Base-by-base conservation (phyloP, 352 stramenopile species). In the Phytopythium helicoides region DNA sequence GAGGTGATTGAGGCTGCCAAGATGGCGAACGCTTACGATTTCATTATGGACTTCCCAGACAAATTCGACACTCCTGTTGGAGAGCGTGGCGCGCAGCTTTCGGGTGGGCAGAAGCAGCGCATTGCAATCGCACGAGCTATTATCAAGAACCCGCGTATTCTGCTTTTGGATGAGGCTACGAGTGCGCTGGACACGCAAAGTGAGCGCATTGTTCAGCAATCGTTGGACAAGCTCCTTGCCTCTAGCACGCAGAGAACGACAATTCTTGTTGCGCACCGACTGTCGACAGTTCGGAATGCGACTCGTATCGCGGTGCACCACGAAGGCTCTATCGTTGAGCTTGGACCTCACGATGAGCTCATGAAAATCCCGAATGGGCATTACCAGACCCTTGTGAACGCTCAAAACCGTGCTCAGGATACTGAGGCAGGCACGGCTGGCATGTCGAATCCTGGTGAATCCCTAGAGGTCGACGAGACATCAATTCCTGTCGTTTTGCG, bases 291-390 rank as follows among this genome's bases (percentile, higher is more conserved):
- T 53, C 86, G 93, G 53, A 83, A 97, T 68, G 96, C 92, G 45
- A 84, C 98, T 60, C 75, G 85, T 34, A 99, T 99, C 51, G 84
- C 94, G n/a, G 96, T 99, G 14, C 73, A 99, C 52, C 70, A 94
- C 16, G 67, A 87, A 16, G 96, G 96, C 6, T 58, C 56, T 21
- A 90, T 99, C n/a, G 80, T 96, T 5, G 95, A 99, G 64, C 60
- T 87, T 11, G 96, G 96, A 6, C 96, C 83, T 9, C 96, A 99
- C 62, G 72, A 89, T 6, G 83, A 98, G 44, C 71, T 99, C 18
- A 66, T 98, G 53, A 25, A 37, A 21, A 67, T 82, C 19, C 28
- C 61, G 0, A 44, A 74, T 37, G 78, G 78, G 1, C 63, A 73
- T n/a, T 89, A 87, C 45, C 66, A 58, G 7, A 46, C 31, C 25